Evolutionary conservation across 176 grass and related monocot genomes (phyloP).

Genomic region (Tillandsia fasciculata): DNA sequence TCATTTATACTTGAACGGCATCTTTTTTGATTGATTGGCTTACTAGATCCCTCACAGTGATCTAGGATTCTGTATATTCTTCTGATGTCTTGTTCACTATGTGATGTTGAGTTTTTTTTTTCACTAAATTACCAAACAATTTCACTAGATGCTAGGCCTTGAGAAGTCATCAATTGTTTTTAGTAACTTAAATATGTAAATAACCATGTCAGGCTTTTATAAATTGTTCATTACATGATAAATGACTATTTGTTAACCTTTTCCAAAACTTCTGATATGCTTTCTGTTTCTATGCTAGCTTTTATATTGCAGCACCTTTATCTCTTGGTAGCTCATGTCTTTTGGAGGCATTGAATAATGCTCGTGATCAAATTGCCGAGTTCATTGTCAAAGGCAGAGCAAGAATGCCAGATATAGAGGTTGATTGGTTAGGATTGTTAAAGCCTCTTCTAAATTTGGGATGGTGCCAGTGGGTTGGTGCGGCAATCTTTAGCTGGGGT

Average conservation of each 20-base stretch:
- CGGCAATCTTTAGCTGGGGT: constrained; percentile 67
- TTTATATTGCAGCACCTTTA: constrained; percentile 54
- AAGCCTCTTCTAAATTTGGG: constrained; percentile 63
- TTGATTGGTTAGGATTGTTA: constrained; percentile 42
- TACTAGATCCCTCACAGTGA: too few species aligned
- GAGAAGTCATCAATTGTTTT: too few species aligned
- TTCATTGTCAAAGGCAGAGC: constrained; percentile 73
- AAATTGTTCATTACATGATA: too few species aligned
- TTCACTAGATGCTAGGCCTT: too few species aligned
- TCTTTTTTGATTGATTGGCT: too few species aligned
- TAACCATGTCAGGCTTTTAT: too few species aligned
- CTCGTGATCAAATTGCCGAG: constrained; percentile 46
- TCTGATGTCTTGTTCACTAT: too few species aligned
- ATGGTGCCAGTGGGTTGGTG: constrained; percentile 70
- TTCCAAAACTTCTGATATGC: constrained; percentile 8
- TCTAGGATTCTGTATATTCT: too few species aligned
- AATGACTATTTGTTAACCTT: neutral
- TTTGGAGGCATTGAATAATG: constrained; percentile 45
- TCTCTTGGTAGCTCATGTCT: constrained; percentile 73
- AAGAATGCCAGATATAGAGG: constrained; percentile 58
- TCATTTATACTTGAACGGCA: too few species aligned
- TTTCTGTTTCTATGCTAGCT: constrained; percentile 34
- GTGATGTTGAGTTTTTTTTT: too few species aligned
- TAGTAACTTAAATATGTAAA: too few species aligned
- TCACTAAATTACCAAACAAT: too few species aligned